These are phyloP conservation scores for Nemania sp. DNA, from an alignment of 2,329 filamentous ascomycete genomes.

Conservation along the genomic window DNA sequence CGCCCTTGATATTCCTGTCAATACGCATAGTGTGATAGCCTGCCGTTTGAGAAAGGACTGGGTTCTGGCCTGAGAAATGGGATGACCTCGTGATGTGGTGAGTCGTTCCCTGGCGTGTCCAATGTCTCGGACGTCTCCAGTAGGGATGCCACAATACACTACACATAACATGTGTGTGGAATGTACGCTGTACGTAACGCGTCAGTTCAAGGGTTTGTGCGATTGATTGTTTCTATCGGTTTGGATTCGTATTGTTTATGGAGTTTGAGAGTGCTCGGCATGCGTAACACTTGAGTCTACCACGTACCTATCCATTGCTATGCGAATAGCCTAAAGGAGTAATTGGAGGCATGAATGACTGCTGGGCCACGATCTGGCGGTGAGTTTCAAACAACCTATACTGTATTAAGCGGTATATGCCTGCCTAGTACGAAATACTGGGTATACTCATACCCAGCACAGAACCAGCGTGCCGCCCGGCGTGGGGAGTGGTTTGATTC, in stretches of 20 bases:
- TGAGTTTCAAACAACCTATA: constrained; percentile 33
- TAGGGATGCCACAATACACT: background rate
- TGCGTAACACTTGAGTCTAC: background rate
- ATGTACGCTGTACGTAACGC: no score
- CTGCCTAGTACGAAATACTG: no score
- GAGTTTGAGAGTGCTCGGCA: no score
- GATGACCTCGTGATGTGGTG: constrained; percentile 20
- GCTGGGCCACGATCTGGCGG: constrained; percentile 25
- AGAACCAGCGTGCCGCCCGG: no score
- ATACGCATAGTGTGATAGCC: constrained; percentile 6
- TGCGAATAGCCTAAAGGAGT: constrained; percentile 16
- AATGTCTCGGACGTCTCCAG: constrained; percentile 26
- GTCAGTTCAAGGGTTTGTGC: no score
- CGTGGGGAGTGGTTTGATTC: background rate
- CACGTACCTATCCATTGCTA: background rate
- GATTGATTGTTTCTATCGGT: background rate
- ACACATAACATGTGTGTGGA: background rate
- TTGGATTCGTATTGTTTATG: background rate
- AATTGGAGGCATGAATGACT: constrained; percentile 4
- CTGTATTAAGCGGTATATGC: background rate
- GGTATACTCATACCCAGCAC: background rate
- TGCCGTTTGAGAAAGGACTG: constrained; percentile 25
- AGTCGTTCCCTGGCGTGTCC: constrained; percentile 12
- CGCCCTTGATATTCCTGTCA: constrained; percentile 9
- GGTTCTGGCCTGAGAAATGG: constrained; percentile 25